Evolutionary conservation across 225 moss, liverwort and hornwort species (phyloP).

Genomic region (Takakia lepidozioides): DNA sequence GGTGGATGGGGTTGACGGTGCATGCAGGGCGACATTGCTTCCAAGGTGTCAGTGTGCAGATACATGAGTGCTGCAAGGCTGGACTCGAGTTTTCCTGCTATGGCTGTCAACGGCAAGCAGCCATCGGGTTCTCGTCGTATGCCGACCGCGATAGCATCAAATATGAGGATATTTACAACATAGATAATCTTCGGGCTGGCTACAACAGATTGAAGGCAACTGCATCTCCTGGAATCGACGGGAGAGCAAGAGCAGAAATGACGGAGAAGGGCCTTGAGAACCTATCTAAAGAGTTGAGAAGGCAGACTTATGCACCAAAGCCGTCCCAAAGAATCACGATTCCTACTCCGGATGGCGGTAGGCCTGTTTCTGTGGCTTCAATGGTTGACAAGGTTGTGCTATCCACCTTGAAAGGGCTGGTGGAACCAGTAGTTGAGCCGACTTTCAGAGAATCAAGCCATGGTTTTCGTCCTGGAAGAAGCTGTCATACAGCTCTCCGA

Average conservation of each 20-base stretch:
- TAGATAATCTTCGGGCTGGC: too few species aligned
- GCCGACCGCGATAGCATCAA: too few species aligned
- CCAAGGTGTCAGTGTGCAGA: too few species aligned
- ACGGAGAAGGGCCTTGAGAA: slow-evolving; percentile 44
- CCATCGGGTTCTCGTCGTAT: too few species aligned
- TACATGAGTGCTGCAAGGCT: too few species aligned
- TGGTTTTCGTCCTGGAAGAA: slow-evolving; percentile 14
- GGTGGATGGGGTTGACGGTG: too few species aligned
- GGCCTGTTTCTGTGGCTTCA: slow-evolving; percentile 37
- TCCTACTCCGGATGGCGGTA: slow-evolving; percentile 41
- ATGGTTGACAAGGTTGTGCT: slow-evolving; percentile 45
- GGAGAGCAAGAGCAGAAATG: slow-evolving; percentile 41
- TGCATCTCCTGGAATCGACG: slow-evolving; percentile 46
- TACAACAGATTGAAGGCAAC: too few species aligned
- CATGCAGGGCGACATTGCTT: too few species aligned
- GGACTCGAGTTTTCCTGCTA: too few species aligned
- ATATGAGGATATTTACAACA: too few species aligned
- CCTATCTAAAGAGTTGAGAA: slow-evolving; percentile 44
- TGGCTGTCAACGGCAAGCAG: too few species aligned
- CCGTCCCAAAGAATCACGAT: slow-evolving; percentile 37
- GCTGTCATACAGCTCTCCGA: background rate
- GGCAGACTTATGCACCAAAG: slow-evolving; percentile 20
- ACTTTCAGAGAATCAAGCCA: slow-evolving; percentile 46
- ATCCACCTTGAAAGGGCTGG: too few species aligned
- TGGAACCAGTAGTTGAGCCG: slow-evolving; percentile 6